Base-by-base conservation (phyloP, 2,329 filamentous ascomycete genomes). In the Monosporascus sp. region DNA sequence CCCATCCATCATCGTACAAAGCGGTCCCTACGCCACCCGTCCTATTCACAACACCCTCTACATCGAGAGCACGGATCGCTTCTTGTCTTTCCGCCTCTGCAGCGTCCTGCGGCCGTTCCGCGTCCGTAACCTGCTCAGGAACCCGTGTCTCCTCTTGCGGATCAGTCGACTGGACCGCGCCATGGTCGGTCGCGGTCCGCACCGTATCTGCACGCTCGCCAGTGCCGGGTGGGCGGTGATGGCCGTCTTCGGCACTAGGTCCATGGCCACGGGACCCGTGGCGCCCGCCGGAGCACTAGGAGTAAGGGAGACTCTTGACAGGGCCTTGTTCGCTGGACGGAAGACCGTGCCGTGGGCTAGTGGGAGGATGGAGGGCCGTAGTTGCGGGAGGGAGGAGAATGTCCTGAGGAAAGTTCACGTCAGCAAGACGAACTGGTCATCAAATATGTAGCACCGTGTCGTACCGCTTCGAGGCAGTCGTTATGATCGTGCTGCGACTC, bases 121-220 rank as follows among this genome's bases (percentile, higher is more conserved):
- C 46, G 75, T 76, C 59, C 74, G 70, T 59, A 76, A 67, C 38
- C 81, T 72, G 59, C 72, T 74, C 48, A 85, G 66, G 61, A 83
- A 85, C 1, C 82, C 82, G 58, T 79, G 77, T 59, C 81, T 74
- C 24, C 81, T 74, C 74, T 84, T 85, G 69, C 83, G 79, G 15
- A 83, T 67, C 51, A 84, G 70, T 37, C 81, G 74, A 51, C 77
- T 81, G 52, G 76, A 70, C 49, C 74, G 70, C 52, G 78, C 76
- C 78, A 83, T 78, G 35, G 79, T 84, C 63, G 81, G 76, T 54
- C 81, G 76, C 48, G 81, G 81, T 1, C 79, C 81, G 71, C 77
- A 84, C 52, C 81, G 78, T 58, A 83, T 70, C 70, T 83, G 80
- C 55, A 63, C 58, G 48, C 70, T 74, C 5, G 65, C 67, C n/a